Conservation (phyloP, 345 rosid genomes). For the Gossypium thurberi region DNA sequence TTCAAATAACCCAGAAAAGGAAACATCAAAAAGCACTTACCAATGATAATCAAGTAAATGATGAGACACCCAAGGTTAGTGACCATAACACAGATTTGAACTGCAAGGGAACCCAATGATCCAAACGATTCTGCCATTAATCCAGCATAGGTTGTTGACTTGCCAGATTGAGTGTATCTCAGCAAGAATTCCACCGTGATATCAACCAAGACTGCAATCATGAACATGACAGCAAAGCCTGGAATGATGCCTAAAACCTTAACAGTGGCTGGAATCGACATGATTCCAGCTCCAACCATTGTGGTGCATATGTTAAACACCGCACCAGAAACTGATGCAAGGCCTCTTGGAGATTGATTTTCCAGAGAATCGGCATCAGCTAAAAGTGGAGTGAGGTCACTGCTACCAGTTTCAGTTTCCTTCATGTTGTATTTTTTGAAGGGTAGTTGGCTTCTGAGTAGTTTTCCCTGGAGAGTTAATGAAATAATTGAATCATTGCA, state of each 20-base stretch:
- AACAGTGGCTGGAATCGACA: slow-evolving; percentile 7
- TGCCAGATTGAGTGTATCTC: slow-evolving; percentile 22
- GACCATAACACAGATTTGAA: slow-evolving; percentile 23
- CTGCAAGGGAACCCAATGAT: slow-evolving; percentile 6
- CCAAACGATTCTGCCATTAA: slow-evolving; percentile 32
- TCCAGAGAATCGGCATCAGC: not conserved
- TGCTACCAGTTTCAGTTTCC: not conserved
- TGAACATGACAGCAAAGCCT: slow-evolving; percentile 12
- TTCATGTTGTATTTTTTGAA: not conserved
- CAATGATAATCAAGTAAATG: slow-evolving; percentile 30
- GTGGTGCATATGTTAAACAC: slow-evolving; percentile 12
- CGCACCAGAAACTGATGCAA: slow-evolving; percentile 6
- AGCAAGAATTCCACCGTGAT: slow-evolving; percentile 27
- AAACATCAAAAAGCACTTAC: slow-evolving; percentile 3
- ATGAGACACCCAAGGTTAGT: slow-evolving; percentile 26
- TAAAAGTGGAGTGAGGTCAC: not conserved
- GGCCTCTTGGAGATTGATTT: not conserved
- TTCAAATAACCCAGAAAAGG: not conserved
- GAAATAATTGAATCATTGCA: not conserved
- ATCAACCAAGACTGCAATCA: slow-evolving; percentile 21
- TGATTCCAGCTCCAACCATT: slow-evolving; percentile 12
- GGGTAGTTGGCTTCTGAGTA: not conserved
- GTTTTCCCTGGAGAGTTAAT: not conserved
- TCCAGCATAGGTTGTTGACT: slow-evolving; percentile 25
- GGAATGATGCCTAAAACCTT: slow-evolving; percentile 27